A percentile compares a stretch with the other conserved stretches of the same genome.
Evolutionary conservation across 805 yeast genomes (phyloP).

Genomic region (Cyberlindnera sargentensis): DNA sequence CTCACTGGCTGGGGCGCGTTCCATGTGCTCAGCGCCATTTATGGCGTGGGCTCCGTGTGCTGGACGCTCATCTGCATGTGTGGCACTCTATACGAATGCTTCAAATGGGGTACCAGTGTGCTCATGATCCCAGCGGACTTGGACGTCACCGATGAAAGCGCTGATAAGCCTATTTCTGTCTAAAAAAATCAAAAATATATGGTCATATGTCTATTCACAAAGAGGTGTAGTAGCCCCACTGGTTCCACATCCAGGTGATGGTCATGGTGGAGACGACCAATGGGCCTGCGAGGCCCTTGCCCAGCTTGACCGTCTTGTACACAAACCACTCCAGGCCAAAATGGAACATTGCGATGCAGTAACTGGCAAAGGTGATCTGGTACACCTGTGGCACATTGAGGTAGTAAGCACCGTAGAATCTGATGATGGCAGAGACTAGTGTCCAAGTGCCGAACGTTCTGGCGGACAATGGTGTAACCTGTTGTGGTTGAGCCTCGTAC

Average conservation of each 20-base stretch:
- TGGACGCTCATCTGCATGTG: conserved; percentile 5
- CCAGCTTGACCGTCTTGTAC: conserved; percentile 73
- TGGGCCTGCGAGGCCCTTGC: conserved; percentile 88
- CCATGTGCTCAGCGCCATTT: conserved; percentile 54
- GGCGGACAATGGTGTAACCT: conserved; percentile 70
- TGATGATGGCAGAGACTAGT: conserved; percentile 70
- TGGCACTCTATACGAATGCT: not conserved
- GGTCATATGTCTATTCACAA: not conserved
- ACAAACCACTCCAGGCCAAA: conserved; percentile 78
- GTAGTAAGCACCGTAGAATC: conserved; percentile 83
- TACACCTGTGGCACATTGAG: conserved; percentile 63
- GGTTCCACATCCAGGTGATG: conserved; percentile 74
- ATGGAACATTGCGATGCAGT: conserved; percentile 76
- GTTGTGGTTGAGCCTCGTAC: conserved; percentile 55
- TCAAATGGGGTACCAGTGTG: not conserved
- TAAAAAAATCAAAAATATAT: too few relatives aligned
- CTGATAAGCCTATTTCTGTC: too few relatives aligned
- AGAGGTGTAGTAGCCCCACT: conserved; percentile 50
- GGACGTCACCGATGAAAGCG: too few relatives aligned
- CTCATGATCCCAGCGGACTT: not conserved
- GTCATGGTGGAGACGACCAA: conserved; percentile 68
- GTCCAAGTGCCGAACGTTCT: conserved; percentile 99
- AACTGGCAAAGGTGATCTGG: conserved; percentile 73
- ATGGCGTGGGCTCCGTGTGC: conserved; percentile 25
- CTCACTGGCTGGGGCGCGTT: conserved; percentile 49